phyloP scores from a whole-genome alignment of 208 protist species.

The Crithidia bombi region DNA sequence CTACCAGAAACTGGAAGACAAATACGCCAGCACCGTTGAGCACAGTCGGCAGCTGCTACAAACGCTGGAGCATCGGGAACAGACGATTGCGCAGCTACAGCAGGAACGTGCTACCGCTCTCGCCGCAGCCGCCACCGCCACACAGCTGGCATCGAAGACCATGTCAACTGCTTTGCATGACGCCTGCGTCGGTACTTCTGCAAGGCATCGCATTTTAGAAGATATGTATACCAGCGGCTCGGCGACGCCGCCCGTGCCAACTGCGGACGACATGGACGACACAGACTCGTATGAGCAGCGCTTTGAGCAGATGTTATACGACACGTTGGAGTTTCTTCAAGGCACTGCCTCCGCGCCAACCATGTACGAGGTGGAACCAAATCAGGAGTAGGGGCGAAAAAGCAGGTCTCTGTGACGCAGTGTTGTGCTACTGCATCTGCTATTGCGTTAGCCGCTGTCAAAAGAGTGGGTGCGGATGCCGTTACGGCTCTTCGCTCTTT shows the following conservation, averaged over 20 bases:
- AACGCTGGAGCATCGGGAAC: conserved; percentile 25
- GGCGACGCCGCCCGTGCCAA: not conserved
- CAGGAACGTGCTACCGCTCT: conserved; percentile 11
- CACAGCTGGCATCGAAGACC: not conserved
- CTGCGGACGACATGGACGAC: not conserved
- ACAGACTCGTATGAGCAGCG: conserved; percentile 1
- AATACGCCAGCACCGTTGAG: conserved; percentile 36
- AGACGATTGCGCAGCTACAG: conserved; percentile 23
- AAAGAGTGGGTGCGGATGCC: no score
- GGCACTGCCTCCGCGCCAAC: conserved; percentile 13
- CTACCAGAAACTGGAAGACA: conserved; percentile 36
- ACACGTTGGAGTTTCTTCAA: conserved; percentile 32
- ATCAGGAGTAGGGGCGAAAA: not conserved
- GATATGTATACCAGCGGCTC: conserved; percentile 1
- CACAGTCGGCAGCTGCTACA: conserved; percentile 32
- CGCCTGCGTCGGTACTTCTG: not conserved
- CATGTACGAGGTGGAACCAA: conserved; percentile 2
- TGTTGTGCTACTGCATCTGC: no score
- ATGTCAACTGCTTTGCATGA: not conserved
- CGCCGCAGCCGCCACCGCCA: not conserved
- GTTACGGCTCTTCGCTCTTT: not conserved
- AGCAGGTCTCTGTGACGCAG: not conserved
- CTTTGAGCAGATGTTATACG: conserved; percentile 24
- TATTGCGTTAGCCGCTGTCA: no score
- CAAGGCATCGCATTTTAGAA: not conserved